phyloP scores from a whole-genome alignment of 495 filamentous ascomycete genomes.

The Penicillium nucicola region DNA sequence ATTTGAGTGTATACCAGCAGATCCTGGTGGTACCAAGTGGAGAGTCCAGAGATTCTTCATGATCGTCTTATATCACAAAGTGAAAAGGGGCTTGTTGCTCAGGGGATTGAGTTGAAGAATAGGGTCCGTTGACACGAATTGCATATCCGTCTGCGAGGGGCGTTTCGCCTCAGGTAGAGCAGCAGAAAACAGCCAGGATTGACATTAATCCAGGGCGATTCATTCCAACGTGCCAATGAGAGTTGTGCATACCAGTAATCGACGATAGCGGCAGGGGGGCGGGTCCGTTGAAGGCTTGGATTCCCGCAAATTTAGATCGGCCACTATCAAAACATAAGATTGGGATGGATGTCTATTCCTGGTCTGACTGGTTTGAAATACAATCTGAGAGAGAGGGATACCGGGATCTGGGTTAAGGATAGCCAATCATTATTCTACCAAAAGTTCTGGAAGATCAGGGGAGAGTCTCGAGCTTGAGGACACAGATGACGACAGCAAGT shows the following conservation, averaged over 20 bases:
- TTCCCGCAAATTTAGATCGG: slow-evolving; percentile 26
- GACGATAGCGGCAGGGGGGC: slow-evolving; percentile 27
- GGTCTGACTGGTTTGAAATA: no score
- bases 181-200: slow-evolving; percentile 7
- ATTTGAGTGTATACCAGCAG: no score
- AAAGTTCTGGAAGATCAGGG: slow-evolving; percentile 11
- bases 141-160: slow-evolving; percentile 6
- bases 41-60: no score
- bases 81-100: slow-evolving; percentile 10
- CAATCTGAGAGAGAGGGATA: background rate
- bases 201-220: slow-evolving; percentile 18
- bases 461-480: slow-evolving; percentile 7
- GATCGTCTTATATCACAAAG: background rate
- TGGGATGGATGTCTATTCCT: background rate
- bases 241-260: slow-evolving; percentile 17
- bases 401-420: background rate
- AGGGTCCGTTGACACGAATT: background rate
- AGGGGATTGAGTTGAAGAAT: slow-evolving; percentile 4
- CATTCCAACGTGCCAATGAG: slow-evolving; percentile 26
- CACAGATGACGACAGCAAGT: slow-evolving; percentile 17
- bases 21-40: no score
- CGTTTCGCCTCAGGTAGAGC: slow-evolving; percentile 7
- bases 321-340: slow-evolving; percentile 8
- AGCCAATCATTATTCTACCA: background rate
- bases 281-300: slow-evolving; percentile 25